phyloP scores from a whole-genome alignment of 352 stramenopile genomes.

The Phytopythium oedochilum region DNA sequence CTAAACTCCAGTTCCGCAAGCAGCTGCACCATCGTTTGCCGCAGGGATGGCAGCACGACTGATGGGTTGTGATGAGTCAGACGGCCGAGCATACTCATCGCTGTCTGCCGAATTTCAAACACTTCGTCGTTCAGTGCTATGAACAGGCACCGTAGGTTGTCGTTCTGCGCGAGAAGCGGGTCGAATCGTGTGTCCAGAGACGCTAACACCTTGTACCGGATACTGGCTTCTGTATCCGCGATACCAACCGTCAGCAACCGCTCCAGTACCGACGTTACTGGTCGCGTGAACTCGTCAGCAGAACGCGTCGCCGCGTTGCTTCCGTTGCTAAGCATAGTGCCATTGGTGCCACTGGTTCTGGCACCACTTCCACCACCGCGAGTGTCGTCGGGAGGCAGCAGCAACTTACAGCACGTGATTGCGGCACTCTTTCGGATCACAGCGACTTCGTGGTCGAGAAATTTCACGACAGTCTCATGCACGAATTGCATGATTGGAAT shows the following conservation, averaged over 20 bases:
- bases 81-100: constrained; percentile 83
- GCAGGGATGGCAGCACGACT: constrained; percentile 72
- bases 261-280: constrained; percentile 73
- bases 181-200: constrained; percentile 83
- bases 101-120: constrained; percentile 85
- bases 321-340: constrained; percentile 9
- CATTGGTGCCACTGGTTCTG: background rate
- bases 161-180: constrained; percentile 69
- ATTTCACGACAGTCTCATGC: constrained; percentile 85
- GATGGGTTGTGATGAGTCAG: constrained; percentile 85
- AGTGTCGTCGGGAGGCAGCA: constrained; percentile 68
- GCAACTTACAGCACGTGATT: constrained; percentile 85
- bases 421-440: constrained; percentile 82
- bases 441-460: constrained; percentile 81
- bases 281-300: constrained; percentile 69
- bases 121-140: constrained; percentile 86
- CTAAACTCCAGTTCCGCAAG: constrained; percentile 84
- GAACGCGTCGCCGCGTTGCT: constrained; percentile 28
- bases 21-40: constrained; percentile 83
- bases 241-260: constrained; percentile 81
- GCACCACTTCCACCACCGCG: constrained; percentile 8
- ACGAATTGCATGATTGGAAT: constrained; percentile 89
- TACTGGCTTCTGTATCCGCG: constrained; percentile 81
- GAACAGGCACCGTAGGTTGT: constrained; percentile 83
- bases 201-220: constrained; percentile 72